Evolutionary conservation across 2,329 filamentous ascomycete species (phyloP).

Genomic region (Chaetomium sp.): DNA sequence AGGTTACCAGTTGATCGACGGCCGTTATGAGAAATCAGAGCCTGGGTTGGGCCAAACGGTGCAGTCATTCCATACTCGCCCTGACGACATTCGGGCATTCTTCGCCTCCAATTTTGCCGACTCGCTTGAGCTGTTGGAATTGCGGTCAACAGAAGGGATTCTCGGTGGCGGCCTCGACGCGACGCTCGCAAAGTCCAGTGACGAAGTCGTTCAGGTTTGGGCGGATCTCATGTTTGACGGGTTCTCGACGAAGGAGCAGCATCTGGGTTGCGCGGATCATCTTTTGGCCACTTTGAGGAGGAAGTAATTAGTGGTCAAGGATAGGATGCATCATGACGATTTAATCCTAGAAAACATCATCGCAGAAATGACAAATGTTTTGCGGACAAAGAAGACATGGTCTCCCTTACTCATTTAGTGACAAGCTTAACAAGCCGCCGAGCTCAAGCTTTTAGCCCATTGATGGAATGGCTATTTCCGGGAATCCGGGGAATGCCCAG

Average conservation of each 20-base stretch:
- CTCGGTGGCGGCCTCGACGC: background rate
- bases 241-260: background rate
- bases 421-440: too few relatives aligned
- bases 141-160: background rate
- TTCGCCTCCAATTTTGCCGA: background rate
- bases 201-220: background rate
- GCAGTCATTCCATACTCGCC: background rate
- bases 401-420: too few relatives aligned
- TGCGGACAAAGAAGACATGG: too few relatives aligned
- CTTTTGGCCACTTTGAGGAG: background rate
- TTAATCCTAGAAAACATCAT: too few relatives aligned
- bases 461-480: background rate
- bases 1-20: too few relatives aligned
- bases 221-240: background rate
- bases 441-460: background rate
- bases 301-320: too few relatives aligned
- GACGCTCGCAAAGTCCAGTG: background rate
- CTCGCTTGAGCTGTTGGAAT: background rate
- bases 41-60: too few relatives aligned
- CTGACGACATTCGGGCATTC: background rate
- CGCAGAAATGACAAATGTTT: too few relatives aligned
- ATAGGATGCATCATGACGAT: too few relatives aligned
- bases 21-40: too few relatives aligned
- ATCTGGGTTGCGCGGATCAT: background rate
- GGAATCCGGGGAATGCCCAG: background rate